Base-by-base conservation (phyloP, 164 flowering plant genomes). In the Stephania cephalantha region DNA sequence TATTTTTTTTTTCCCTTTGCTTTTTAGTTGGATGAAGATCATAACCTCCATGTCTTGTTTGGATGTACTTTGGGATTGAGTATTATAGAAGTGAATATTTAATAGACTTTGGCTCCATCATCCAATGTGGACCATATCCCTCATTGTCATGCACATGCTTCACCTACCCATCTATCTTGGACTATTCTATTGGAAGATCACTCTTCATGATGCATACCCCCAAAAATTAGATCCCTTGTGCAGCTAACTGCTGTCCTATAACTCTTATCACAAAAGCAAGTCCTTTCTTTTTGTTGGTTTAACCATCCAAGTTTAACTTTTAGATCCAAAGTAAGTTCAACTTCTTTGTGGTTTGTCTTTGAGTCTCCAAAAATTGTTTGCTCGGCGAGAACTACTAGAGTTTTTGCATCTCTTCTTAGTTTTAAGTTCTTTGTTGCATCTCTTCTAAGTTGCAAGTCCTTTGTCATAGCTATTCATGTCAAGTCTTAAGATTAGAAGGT, bases 81-180 rank as follows among this genome's bases (percentile, higher is more conserved):
- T 45, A 70, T 70, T 44, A 70, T 35, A 17, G 22, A 46, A 46
- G 52, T n/a, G 29, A 55, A 72, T 18, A 72, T 72, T 50, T 30
- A 53, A 22, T 61, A 68, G 46, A 55, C 25, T 31, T 35, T 44
- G 52, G 75, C 22, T 35, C 18, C 68, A 73, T 72, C 67, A 72
- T 63, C 69, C 53, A 61, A n/a, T 8, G 68, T 61, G 75, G 75
- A 63, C 48, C 75, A 64, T 73, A 73, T 31, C 52, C 29, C 69
- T 31, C 52, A n/a, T 73, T 73, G 46, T 31, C 48, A 73, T 61
- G 75, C 64, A 72, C 75, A 73, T 63, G 68, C 48, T 61, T 44
- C 75, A 73, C 68, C 25, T 42, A 45, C 61, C 55, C 69, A 67
- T 67, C 69, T 67, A 30, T 67, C 8, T 52, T 53, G n/a, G 42